phyloP scores from a whole-genome alignment of 176 grass and related monocot genomes.

The Rhipidocladum racemiflorum region DNA sequence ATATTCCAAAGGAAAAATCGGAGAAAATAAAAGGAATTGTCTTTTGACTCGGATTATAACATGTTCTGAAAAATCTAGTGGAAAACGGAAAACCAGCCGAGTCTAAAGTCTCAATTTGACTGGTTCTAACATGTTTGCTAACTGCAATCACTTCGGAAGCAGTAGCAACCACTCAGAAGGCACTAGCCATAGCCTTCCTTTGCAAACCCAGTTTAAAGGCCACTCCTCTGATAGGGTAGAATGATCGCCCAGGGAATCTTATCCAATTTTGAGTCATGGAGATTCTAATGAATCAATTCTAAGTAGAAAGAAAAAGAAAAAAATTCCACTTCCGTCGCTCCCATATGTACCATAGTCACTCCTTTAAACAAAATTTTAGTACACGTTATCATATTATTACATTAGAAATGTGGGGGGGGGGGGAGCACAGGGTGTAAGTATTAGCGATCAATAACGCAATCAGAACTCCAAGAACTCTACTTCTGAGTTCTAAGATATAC shows the following conservation, averaged over 20 bases:
- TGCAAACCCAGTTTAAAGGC: not conserved
- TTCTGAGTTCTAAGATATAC: constrained; percentile 1
- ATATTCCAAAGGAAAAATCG: not conserved
- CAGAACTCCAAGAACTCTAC: not conserved
- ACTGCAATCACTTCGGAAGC: not conserved
- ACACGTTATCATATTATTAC: not conserved
- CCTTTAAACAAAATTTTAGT: not conserved
- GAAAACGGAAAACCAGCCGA: not conserved
- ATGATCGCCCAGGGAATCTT: not conserved
- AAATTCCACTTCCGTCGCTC: not conserved
- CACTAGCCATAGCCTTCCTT: not conserved
- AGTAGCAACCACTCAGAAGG: not conserved
- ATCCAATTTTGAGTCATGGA: not conserved
- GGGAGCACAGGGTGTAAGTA: not conserved
- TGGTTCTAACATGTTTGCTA: not conserved
- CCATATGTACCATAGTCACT: not conserved
- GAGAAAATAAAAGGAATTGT: not conserved
- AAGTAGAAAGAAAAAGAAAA: not conserved
- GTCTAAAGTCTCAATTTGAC: not conserved
- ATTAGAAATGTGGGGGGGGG: not conserved
- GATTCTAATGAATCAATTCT: not conserved
- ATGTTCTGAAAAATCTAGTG: not conserved
- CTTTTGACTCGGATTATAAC: not conserved
- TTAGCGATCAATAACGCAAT: not conserved
- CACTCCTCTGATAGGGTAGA: not conserved